These are phyloP conservation scores for Botryotinia convoluta DNA, from an alignment of 2,329 filamentous ascomycete genomes.

Conservation along the genomic window DNA sequence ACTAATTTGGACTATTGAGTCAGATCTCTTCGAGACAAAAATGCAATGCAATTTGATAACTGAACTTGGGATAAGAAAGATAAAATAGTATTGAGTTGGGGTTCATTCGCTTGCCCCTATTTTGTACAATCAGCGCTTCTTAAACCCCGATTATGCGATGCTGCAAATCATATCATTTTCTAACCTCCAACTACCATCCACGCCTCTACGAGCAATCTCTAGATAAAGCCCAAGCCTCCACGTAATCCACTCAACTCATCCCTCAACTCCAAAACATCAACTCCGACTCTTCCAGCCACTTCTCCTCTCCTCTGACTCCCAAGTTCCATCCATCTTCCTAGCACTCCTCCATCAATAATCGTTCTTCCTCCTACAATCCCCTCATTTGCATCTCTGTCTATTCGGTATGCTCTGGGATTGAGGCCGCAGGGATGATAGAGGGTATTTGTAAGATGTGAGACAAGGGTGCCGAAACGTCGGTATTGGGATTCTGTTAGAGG, in stretches of 20 bases:
- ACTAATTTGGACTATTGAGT: not conserved
- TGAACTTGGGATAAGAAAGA: not conserved
- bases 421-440: constrained; percentile 75
- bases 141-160: not conserved
- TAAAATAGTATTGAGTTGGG: not conserved
- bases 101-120: not conserved
- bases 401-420: constrained; percentile 78
- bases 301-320: constrained; percentile 67
- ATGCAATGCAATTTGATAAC: not conserved
- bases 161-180: not conserved
- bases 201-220: not conserved
- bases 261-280: constrained; percentile 63
- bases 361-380: constrained; percentile 45
- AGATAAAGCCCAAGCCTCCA: constrained; percentile 34
- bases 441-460: constrained; percentile 73
- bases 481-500: constrained; percentile 78
- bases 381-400: constrained; percentile 52
- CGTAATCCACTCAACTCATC: constrained; percentile 65
- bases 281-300: constrained; percentile 71
- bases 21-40: fast-evolving
- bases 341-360: constrained; percentile 70
- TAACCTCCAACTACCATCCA: not conserved
- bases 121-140: not conserved
- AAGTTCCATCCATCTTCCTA: constrained; percentile 75
- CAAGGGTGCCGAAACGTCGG: constrained; percentile 76